These are phyloP conservation scores for Colletotrichum tofieldiae DNA, from an alignment of 2,329 filamentous ascomycete genomes.

Conservation along the genomic window DNA sequence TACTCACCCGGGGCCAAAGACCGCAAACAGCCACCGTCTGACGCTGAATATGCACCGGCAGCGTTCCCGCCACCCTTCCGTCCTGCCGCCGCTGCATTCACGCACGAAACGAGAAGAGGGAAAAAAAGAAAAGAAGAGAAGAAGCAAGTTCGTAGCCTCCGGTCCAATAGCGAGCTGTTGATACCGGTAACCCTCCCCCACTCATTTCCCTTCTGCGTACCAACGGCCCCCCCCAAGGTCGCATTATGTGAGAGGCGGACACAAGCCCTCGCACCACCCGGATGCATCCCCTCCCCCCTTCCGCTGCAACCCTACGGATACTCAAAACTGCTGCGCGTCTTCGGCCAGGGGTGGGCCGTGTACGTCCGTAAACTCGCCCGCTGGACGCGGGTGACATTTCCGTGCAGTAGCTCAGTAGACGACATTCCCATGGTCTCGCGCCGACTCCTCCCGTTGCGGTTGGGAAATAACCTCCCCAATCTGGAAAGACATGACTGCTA, in stretches of 20 bases:
- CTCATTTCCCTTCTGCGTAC: neutral
- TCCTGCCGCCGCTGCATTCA: neutral
- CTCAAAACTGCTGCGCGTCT: neutral
- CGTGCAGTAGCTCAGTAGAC: neutral
- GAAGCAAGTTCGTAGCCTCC: neutral
- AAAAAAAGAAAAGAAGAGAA: neutral
- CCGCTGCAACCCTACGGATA: conserved; percentile 11
- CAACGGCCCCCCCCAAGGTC: neutral
- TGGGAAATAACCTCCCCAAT: too few relatives aligned
- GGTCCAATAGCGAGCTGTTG: neutral
- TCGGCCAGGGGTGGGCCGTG: neutral
- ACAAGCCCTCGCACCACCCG: neutral
- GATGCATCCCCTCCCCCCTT: neutral
- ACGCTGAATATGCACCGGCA: conserved; percentile 9
- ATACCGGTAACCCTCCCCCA: neutral
- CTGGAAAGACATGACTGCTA: too few relatives aligned
- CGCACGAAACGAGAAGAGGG: neutral
- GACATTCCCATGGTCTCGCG: neutral
- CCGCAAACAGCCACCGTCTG: neutral
- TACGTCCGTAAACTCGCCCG: neutral
- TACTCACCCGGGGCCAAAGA: neutral
- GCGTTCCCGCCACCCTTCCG: conserved; percentile 1
- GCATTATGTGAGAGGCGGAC: neutral
- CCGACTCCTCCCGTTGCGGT: too few relatives aligned
- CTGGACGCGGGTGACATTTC: neutral